Evolutionary conservation across 2,329 filamentous ascomycete genomes (phyloP).

Genomic region (Zymoseptoria passerinii): DNA sequence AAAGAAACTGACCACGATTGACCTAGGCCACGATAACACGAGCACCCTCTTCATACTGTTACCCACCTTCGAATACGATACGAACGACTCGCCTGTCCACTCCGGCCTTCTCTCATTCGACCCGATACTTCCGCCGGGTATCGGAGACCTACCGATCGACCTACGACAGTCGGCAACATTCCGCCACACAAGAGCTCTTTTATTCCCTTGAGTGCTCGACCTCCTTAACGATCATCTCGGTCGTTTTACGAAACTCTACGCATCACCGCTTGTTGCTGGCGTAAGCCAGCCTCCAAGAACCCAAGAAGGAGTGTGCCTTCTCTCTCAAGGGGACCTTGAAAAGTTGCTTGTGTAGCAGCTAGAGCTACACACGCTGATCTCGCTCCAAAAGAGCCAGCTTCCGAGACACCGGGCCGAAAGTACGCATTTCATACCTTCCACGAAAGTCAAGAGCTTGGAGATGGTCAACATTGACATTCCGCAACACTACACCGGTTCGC

Average conservation of each 20-base stretch:
- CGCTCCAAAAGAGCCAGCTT: neutral
- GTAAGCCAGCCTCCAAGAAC: constrained; percentile 65
- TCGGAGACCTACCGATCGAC: constrained; percentile 70
- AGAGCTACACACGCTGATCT: constrained; percentile 64
- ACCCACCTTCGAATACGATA: constrained; percentile 23
- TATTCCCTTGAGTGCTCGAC: constrained; percentile 72
- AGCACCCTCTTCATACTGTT: constrained; percentile 33
- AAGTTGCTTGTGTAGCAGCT: constrained; percentile 96
- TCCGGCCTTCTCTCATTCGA: constrained; percentile 50
- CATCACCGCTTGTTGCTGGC: constrained; percentile 63
- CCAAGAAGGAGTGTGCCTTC: constrained; percentile 73
- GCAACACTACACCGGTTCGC: constrained; percentile 66
- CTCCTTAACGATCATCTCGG: constrained; percentile 78
- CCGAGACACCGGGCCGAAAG: neutral
- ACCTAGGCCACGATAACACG: constrained; percentile 60
- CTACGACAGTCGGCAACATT: constrained; percentile 67
- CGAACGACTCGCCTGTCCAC: constrained; percentile 43
- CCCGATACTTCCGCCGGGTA: constrained; percentile 77
- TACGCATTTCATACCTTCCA: neutral
- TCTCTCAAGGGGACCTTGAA: constrained; percentile 81
- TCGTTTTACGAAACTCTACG: constrained; percentile 42
- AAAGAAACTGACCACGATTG: constrained; percentile 1
- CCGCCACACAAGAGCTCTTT: constrained; percentile 73
- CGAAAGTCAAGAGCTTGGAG: constrained; percentile 39
- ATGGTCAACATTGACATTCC: constrained; percentile 82